phyloP scores from a whole-genome alignment of 2,329 filamentous ascomycete genomes.

The Fusarium camptoceras region DNA sequence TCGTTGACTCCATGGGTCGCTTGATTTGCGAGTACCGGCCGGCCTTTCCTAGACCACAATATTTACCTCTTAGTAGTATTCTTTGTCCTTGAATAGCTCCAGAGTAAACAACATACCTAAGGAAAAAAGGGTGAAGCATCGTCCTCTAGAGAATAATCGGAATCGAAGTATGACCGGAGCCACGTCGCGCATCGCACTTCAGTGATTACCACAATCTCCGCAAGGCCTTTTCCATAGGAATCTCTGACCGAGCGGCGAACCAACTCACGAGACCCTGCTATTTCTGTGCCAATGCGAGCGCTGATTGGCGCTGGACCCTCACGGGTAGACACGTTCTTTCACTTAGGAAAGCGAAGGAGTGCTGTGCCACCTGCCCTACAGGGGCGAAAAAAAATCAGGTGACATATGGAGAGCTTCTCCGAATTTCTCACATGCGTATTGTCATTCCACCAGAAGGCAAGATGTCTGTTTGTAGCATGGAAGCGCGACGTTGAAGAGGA shows the following conservation, averaged over 20 bases:
- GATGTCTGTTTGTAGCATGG: slow-evolving; percentile 37
- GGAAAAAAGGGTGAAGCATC: slow-evolving; percentile 57
- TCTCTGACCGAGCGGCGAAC: slow-evolving; percentile 43
- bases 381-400: background rate
- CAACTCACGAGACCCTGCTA: slow-evolving; percentile 60
- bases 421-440: slow-evolving; percentile 11
- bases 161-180: slow-evolving; percentile 72
- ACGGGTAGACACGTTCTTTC: slow-evolving; percentile 72
- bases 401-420: slow-evolving; percentile 15
- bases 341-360: slow-evolving; percentile 56
- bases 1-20: background rate
- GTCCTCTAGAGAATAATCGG: slow-evolving; percentile 83
- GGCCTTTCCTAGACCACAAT: slow-evolving; percentile 9
- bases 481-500: slow-evolving; percentile 40
- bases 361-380: slow-evolving; percentile 30
- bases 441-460: background rate
- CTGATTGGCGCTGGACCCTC: slow-evolving; percentile 81
- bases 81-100: background rate
- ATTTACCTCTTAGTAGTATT: slow-evolving; percentile 12
- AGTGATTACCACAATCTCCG: slow-evolving; percentile 88
- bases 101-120: background rate
- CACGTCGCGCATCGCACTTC: slow-evolving; percentile 92
- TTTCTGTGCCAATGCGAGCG: slow-evolving; percentile 90
- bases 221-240: slow-evolving; percentile 88
- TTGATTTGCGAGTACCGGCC: slow-evolving; percentile 7